Base-by-base conservation (phyloP, 225 moss, liverwort and hornwort species). In the Thuidium tamariscinum region DNA sequence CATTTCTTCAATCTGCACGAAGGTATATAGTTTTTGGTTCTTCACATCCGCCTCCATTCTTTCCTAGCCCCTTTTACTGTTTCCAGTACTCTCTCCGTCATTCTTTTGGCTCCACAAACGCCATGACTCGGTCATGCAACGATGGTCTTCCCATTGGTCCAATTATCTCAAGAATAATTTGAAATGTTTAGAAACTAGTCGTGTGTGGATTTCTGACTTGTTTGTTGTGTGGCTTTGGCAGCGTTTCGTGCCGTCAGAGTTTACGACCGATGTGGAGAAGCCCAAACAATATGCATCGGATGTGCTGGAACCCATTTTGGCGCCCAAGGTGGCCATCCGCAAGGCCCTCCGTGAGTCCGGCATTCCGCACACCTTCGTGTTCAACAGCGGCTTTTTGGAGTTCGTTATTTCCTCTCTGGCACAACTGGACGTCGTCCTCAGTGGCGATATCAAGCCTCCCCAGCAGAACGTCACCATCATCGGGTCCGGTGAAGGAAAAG, bases 161-260 rank as follows among this genome's bases (percentile, higher is more conserved):
- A 21, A 15, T 15, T 30, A 10, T 2, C 42, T 44, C 30, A 42
- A 21, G 32, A 62, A 34, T 80, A 30, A 23, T 62, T 9, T 22
- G 61, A 23, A 46, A 13, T 62, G 14, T 34, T 41, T 22, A 34
- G 80, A 80, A 62, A 22, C 46, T 23, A 11, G 11, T 5, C n/a
- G n/a, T 4, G 13, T 52, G 26, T 73, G 8, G 20, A 60, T 84
- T 41, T 34, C 37, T 85, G 77, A 85, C 15, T 60, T 37, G 51
- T 2, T 49, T 61, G 37, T 27, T 73, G 27, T n/a, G n/a, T 8
- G 48, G 14, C 39, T 13, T 55, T 29, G 11, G 55, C 77, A 90
- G 87, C 87, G 87, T 8, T 84, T 90, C 25, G 6, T 90, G 20
- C 87, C 90, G 5, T 90, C 90, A 34, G 87, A 90, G 84, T 89